Conservation (phyloP, 1,284 basidiomycete species). For the Leucocoprinus gongylophorus region DNA sequence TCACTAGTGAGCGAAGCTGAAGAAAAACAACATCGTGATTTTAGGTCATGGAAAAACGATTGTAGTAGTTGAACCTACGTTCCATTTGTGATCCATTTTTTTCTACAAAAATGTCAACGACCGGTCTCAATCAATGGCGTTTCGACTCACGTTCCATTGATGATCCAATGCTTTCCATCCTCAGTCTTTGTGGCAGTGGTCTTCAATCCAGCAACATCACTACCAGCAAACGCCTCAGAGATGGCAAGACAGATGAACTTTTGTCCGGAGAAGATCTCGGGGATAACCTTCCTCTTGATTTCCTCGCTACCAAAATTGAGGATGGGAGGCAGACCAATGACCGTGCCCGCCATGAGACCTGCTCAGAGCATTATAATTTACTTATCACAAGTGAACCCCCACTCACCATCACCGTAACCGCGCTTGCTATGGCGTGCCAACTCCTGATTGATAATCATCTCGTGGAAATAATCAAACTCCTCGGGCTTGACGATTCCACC, state of each 20-base stretch:
- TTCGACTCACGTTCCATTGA: conserved; percentile 61
- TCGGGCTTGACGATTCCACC: conserved; percentile 76
- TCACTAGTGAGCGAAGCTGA: conserved; percentile 45
- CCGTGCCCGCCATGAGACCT: conserved; percentile 63
- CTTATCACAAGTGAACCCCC: neutral
- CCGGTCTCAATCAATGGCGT: neutral
- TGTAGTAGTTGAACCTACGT: conserved; percentile 30
- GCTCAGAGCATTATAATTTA: neutral
- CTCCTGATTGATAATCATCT: conserved; percentile 83
- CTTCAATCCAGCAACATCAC: conserved; percentile 79
- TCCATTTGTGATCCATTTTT: conserved; percentile 64
- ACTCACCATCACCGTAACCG: conserved; percentile 59
- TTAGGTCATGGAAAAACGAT: conserved; percentile 27
- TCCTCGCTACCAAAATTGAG: conserved; percentile 81
- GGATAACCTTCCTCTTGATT: conserved; percentile 73
- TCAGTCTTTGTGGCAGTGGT: conserved; percentile 81
- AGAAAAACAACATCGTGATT: conserved; percentile 60
- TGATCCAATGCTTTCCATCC: conserved; percentile 82
- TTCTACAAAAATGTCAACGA: conserved; percentile 18
- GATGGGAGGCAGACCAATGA: conserved; percentile 79
- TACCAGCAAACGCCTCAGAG: conserved; percentile 88
- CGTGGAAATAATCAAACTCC: conserved; percentile 66
- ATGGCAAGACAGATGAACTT: conserved; percentile 83
- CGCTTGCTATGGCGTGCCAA: conserved; percentile 66
- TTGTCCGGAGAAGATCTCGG: conserved; percentile 80